Evolutionary conservation across 371 early-diverging fungal genomes (phyloP), one percentile per base, ranked within the genome.

Genomic region (Dinochytrium kinnereticum): DNA sequence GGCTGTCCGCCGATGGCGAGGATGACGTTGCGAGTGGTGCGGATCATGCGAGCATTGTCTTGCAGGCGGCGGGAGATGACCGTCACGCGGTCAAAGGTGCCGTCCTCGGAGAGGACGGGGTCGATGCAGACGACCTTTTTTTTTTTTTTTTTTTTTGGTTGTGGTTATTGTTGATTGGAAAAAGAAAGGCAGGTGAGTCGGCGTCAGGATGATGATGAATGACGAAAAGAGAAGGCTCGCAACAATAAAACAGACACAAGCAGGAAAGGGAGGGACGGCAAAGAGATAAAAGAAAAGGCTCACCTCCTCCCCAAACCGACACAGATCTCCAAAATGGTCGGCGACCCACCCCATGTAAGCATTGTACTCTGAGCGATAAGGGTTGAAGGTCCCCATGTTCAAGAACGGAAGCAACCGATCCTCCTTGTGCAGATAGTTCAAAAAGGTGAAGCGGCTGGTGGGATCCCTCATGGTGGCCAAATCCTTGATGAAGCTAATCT

Each of bases 401-500:
- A 69, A 19, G 36, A 78, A 78, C 0, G 51, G 64, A 26, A 71
- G 30, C 50, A 78, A 55, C 30, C 78, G 64, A 39, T 68, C 64
- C 40, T 78, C 40, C 33, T 59, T n/a, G 28, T 78, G 44, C n/a
- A 78, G 79, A 38, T 76, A 76, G 28, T 72, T 69, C 26, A 76
- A 53, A 37, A 78, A 78, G 28, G 78, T 65, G 68, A 73, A 74
- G 50, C 44, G 44, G 49, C 40, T 38, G 31, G 73, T 71, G 10
- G 78, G 78, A 55, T 78, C 69, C 40, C 74, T 69, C 5, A 74
- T 39, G 24, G 75, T 78, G 37, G 68, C 74, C 2, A 78, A 31
- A 51, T 78, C 78, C 64, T 78, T 78, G 49, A 78, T 26, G 64
- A 78, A 78, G n/a, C 69, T 51, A 40, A 78, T 78, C 36, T 74